A percentile compares a stretch with the other conserved stretches of the same genome.
Evolutionary conservation across 2,329 filamentous ascomycete genomes (phyloP).

Genomic region (Coniochaeta sp.): DNA sequence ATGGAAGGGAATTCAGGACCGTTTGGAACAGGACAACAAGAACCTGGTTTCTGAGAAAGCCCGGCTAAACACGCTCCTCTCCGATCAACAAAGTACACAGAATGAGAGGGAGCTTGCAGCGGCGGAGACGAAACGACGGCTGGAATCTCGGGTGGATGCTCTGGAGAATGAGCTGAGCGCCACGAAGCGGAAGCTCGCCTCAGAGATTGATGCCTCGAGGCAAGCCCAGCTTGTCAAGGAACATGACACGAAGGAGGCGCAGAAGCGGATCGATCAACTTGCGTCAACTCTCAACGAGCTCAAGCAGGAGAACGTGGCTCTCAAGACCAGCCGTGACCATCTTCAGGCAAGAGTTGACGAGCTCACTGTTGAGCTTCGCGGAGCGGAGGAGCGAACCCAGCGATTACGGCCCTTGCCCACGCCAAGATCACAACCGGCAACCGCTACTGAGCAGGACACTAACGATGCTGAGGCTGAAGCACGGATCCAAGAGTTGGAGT

Average conservation of each 20-base stretch:
- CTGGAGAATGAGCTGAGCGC: conserved; percentile 72
- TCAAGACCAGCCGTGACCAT: conserved; percentile 84
- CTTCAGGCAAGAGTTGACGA: conserved; percentile 85
- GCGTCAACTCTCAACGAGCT: conserved; percentile 70
- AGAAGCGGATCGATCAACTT: conserved; percentile 89
- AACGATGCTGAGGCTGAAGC: conserved; percentile 38
- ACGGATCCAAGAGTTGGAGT: conserved; percentile 69
- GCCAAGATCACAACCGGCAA: conserved; percentile 37
- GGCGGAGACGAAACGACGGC: conserved; percentile 69
- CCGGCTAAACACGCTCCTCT: conserved; percentile 73
- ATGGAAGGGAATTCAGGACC: conserved; percentile 88
- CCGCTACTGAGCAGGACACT: conserved; percentile 30
- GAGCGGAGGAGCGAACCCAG: conserved; percentile 79
- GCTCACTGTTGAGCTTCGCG: conserved; percentile 77
- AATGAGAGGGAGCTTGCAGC: conserved; percentile 88
- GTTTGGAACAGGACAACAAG: conserved; percentile 84
- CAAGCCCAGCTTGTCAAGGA: conserved; percentile 79
- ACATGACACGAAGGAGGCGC: conserved; percentile 79
- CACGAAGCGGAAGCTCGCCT: conserved; percentile 74
- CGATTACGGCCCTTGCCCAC: conserved; percentile 75
- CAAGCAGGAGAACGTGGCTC: conserved; percentile 77
- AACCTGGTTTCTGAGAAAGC: conserved; percentile 75
- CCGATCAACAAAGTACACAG: conserved; percentile 78
- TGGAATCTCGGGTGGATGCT: conserved; percentile 69
- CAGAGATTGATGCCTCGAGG: conserved; percentile 78